Base-by-base conservation (phyloP, 2,329 filamentous ascomycete genomes). In the Colletotrichum musae region DNA sequence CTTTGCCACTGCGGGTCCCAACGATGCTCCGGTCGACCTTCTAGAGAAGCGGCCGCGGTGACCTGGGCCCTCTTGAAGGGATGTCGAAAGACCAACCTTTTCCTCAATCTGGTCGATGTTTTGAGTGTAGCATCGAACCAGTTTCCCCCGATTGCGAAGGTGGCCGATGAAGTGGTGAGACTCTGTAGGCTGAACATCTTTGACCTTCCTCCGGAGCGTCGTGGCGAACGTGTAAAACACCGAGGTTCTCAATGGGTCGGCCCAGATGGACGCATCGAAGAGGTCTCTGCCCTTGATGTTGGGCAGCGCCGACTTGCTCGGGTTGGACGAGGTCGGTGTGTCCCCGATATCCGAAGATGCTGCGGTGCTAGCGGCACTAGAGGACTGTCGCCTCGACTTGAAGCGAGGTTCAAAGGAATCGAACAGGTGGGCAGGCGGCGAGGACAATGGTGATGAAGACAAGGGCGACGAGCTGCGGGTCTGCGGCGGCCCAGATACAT, bases 21-120 rank as follows among this genome's bases (percentile, higher is more conserved):
- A 64, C 61, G 54, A 71, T 57, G 68, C 64, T 61, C 77, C 80
- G 48, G 75, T 80, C 53, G 82, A 83, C 69, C 82, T 84, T 71
- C 85, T 84, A 54, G 87, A 89, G 73, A 91, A 91, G 2, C 89
- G 83, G 12, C 87, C 85, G 48, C 87, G 85, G 72, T 85, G 89
- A 1, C 91, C 92, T 1, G 89, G 87, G 0, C 91, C 91, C 39
- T 87, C 83, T 12, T 83, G 80, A 9, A 93, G 82, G 62, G 90
- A 86, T 0, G 90, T 92, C 16, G 86, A 88, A 4, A 93, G 81
- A 4, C 91, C 91, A 51, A 92, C 90, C 65, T 91, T 89, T 74
- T 91, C 89, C 75, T 94, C 92, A 6, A 94, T 88, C 70, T 90
- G 89, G 73, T 94, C 91, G 72, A 94, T 93, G 72, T 93, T 94